Percentiles rank a stretch among this genome's conserved stretches.
These are phyloP conservation scores for Aspergillus transmontanensis DNA, from an alignment of 2,329 filamentous ascomycete species.

Conservation along the genomic window DNA sequence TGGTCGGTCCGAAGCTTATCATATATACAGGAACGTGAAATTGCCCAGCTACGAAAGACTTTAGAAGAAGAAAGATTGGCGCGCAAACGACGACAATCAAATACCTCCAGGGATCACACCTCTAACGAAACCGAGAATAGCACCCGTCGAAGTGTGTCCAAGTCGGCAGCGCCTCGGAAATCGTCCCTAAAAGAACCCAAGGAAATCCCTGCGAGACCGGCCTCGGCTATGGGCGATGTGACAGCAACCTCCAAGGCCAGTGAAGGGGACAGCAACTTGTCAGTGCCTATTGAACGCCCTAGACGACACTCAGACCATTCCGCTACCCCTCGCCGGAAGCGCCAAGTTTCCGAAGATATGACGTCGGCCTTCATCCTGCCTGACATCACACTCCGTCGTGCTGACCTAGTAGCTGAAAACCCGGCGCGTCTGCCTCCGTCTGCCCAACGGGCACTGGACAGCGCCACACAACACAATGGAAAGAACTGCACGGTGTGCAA, in stretches of 20 bases:
- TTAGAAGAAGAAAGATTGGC: constrained; percentile 58
- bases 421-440: constrained; percentile 40
- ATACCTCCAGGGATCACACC: constrained; percentile 31
- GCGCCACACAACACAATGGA: constrained; percentile 52
- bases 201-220: constrained; percentile 33
- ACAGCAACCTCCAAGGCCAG: constrained; percentile 34
- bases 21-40: constrained; percentile 43
- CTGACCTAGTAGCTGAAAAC: constrained; percentile 30
- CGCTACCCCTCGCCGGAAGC: constrained; percentile 53
- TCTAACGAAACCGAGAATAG: constrained; percentile 44
- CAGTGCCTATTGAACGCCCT: constrained; percentile 32
- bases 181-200: constrained; percentile 58
- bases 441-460: constrained; percentile 45
- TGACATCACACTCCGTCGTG: constrained; percentile 58
- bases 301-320: constrained; percentile 50
- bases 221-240: constrained; percentile 38
- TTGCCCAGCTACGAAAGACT: constrained; percentile 56
- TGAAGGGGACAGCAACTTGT: constrained; percentile 33
- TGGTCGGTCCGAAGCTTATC: background rate
- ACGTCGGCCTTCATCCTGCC: constrained; percentile 67
- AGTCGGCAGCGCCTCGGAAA: constrained; percentile 50
- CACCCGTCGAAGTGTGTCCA: constrained; percentile 41
- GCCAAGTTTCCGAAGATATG: constrained; percentile 55
- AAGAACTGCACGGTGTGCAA: constrained; percentile 61
- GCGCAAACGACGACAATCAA: constrained; percentile 43